Conservation (phyloP, 768 basidiomycete species). For the Lactifluus hygrophoroides region DNA sequence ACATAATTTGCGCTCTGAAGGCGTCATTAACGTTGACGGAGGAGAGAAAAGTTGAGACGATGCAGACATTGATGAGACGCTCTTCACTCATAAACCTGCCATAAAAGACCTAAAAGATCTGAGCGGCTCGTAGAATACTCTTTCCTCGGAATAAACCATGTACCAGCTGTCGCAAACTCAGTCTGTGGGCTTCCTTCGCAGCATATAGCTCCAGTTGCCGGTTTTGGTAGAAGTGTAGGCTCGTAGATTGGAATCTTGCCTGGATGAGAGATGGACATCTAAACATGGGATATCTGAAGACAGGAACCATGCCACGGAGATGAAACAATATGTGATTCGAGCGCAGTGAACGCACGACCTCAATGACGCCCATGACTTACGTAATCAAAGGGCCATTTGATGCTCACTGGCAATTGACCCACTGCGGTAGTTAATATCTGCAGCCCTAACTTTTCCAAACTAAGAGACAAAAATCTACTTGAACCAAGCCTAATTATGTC, state of each 20-base stretch:
- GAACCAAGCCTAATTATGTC: too few species aligned
- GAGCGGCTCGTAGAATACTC: conserved; percentile 1
- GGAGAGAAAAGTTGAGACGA: background rate
- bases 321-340: background rate
- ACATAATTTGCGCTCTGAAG: conserved; percentile 83
- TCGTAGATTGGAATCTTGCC: conserved; percentile 19
- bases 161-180: conserved; percentile 77
- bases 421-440: background rate
- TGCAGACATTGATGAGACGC: conserved; percentile 59
- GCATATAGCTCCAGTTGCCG: conserved; percentile 77
- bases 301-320: background rate
- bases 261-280: background rate
- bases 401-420: too few species aligned
- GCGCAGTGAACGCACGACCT: too few species aligned
- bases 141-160: conserved; percentile 13
- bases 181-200: conserved; percentile 55
- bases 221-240: conserved; percentile 64
- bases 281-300: background rate
- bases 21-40: background rate
- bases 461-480: too few species aligned
- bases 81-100: conserved; percentile 78
- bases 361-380: too few species aligned
- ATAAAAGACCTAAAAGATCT: conserved; percentile 57
- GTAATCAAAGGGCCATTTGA: too few species aligned
- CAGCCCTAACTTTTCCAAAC: background rate